These are phyloP conservation scores for Vitis hybrid DNA, from an alignment of 177 flowering plant genomes.

Conservation along the genomic window DNA sequence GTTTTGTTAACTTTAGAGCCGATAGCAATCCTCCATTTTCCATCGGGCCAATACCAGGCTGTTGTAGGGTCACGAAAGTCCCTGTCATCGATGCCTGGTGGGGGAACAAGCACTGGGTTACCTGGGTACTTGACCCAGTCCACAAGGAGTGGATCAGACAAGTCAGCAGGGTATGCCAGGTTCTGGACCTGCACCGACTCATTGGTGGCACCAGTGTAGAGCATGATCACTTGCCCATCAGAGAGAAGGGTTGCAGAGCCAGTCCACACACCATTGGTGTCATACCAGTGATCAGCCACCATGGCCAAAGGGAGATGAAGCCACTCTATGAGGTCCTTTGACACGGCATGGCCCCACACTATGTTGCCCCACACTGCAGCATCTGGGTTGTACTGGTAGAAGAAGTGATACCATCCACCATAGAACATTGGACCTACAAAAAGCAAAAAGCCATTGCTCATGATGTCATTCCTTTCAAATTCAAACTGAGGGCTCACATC, in stretches of 20 bases:
- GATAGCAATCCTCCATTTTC: constrained; percentile 62
- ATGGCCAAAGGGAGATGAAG: constrained; percentile 74
- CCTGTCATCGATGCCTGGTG: constrained; percentile 50
- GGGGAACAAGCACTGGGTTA: constrained; percentile 81
- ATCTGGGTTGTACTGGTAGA: constrained; percentile 91
- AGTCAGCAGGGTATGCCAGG: constrained; percentile 75
- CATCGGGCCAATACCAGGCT: constrained; percentile 61
- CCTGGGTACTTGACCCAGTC: constrained; percentile 75
- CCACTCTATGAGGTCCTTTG: constrained; percentile 81
- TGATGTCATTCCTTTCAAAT: too few species aligned
- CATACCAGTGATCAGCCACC: constrained; percentile 85
- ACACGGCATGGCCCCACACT: constrained; percentile 92
- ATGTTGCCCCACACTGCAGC: constrained; percentile 91
- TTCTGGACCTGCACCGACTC: constrained; percentile 75
- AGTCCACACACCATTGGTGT: constrained; percentile 81
- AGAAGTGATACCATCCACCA: constrained; percentile 94
- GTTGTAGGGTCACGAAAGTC: constrained; percentile 96
- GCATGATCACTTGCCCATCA: constrained; percentile 66
- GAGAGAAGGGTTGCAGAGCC: constrained; percentile 90
- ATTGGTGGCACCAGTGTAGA: constrained; percentile 82
- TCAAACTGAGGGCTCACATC: too few species aligned
- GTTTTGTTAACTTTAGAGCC: constrained; percentile 67
- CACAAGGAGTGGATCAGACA: constrained; percentile 76
- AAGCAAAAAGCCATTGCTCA: neutral
- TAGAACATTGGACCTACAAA: constrained; percentile 77